phyloP scores from a whole-genome alignment of 2,329 filamentous ascomycete genomes.

The Tolypocladium album region DNA sequence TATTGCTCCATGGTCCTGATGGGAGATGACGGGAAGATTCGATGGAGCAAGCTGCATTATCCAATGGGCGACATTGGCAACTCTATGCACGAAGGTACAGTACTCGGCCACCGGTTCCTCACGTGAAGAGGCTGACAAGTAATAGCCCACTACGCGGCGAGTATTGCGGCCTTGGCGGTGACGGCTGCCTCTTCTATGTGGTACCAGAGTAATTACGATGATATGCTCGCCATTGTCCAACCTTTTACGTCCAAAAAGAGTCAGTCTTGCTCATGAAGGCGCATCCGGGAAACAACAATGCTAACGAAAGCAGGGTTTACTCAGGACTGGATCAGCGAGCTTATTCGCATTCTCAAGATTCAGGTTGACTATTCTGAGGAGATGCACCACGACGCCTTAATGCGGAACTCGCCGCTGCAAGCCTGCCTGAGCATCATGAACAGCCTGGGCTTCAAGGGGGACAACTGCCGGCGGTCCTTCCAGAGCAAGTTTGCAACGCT shows the following conservation, averaged over 20 bases:
- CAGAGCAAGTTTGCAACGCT: conserved; percentile 66
- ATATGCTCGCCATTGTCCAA: conserved; percentile 59
- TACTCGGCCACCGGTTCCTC: neutral
- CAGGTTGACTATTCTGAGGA: conserved; percentile 78
- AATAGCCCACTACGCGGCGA: conserved; percentile 42
- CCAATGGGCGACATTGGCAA: conserved; percentile 35
- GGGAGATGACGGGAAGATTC: conserved; percentile 45
- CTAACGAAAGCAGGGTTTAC: conserved; percentile 39
- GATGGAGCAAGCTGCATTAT: conserved; percentile 47
- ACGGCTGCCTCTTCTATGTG: conserved; percentile 34
- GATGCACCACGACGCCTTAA: conserved; percentile 56
- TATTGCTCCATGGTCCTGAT: conserved; percentile 48
- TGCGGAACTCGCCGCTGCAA: conserved; percentile 63
- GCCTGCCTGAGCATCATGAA: conserved; percentile 70
- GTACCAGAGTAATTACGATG: conserved; percentile 48
- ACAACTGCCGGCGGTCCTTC: conserved; percentile 50
- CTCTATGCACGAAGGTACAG: conserved; percentile 36
- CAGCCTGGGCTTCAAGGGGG: conserved; percentile 62
- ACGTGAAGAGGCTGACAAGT: conserved; percentile 5
- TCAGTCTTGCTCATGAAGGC: conserved; percentile 3
- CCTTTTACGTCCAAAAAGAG: conserved; percentile 27
- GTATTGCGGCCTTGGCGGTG: conserved; percentile 51
- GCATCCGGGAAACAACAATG: neutral
- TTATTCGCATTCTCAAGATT: conserved; percentile 59
- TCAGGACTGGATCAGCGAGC: conserved; percentile 51